These are phyloP conservation scores for Thalia dealbata DNA, from an alignment of 176 grass and related monocot species.

Conservation along the genomic window DNA sequence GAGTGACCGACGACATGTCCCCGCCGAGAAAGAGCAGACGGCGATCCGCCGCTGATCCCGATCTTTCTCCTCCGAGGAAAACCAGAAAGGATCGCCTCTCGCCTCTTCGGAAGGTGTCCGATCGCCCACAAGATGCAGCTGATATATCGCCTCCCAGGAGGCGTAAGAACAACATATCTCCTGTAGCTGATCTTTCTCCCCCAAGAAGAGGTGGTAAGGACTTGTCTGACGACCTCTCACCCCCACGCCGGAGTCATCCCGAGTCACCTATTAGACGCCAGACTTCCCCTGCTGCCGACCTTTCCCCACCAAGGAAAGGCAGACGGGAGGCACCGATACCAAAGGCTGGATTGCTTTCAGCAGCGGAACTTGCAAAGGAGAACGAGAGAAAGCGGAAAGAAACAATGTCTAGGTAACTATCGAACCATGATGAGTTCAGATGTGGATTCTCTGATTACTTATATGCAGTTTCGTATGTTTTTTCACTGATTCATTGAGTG, in stretches of 20 bases:
- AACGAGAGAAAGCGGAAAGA: slow-evolving; percentile 57
- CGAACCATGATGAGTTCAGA: not conserved
- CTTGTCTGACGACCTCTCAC: slow-evolving; percentile 32
- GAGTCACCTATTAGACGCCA: not conserved
- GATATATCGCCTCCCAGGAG: slow-evolving; percentile 40
- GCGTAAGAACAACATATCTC: not conserved
- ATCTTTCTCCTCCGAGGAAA: slow-evolving; percentile 30
- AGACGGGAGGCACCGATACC: slow-evolving; percentile 28
- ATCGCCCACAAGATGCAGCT: slow-evolving; percentile 10
- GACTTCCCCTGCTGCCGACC: slow-evolving; percentile 16
- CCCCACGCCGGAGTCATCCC: slow-evolving; percentile 12
- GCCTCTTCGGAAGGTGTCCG: slow-evolving; percentile 23
- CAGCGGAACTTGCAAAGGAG: slow-evolving; percentile 61
- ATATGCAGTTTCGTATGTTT: not conserved
- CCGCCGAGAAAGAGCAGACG: not conserved
- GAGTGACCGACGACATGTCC: not conserved
- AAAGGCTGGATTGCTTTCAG: slow-evolving; percentile 58
- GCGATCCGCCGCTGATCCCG: not conserved
- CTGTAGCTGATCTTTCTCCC: slow-evolving; percentile 28
- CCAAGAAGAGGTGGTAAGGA: slow-evolving; percentile 39
- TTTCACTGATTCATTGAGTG: not conserved
- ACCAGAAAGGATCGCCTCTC: slow-evolving; percentile 27
- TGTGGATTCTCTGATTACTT: not conserved
- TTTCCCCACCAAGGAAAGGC: slow-evolving; percentile 50
- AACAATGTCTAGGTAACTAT: slow-evolving; percentile 47